A percentile compares a stretch with the other conserved stretches of the same genome.
These are phyloP conservation scores for Flaveria bidentis DNA, from an alignment of 129 eudicot genomes.

Conservation along the genomic window DNA sequence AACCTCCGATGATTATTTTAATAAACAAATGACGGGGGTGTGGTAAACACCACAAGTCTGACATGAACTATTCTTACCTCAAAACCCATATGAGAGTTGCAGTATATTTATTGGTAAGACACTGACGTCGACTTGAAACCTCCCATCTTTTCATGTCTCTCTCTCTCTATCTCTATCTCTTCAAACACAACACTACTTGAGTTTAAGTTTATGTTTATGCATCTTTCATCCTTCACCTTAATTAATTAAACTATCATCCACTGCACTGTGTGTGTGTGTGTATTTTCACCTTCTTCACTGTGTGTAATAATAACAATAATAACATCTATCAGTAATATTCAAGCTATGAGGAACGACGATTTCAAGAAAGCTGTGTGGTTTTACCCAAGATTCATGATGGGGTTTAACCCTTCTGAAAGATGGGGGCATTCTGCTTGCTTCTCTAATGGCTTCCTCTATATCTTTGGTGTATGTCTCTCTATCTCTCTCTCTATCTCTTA, in stretches of 20 bases:
- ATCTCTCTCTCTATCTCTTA: not conserved
- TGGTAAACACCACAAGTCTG: conserved; percentile 37
- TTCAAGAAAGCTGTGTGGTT: conserved; percentile 82
- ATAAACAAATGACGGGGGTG: not conserved
- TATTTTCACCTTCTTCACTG: no score
- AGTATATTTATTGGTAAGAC: conserved; percentile 53
- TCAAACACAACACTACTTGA: conserved; percentile 44
- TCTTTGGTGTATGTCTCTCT: conserved; percentile 70
- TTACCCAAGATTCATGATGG: conserved; percentile 67
- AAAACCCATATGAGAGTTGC: conserved; percentile 47
- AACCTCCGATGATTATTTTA: not conserved
- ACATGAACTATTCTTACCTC: conserved; percentile 44
- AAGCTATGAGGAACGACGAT: conserved; percentile 41
- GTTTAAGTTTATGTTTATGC: conserved; percentile 50
- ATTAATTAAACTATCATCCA: conserved; percentile 18
- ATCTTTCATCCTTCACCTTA: conserved; percentile 41
- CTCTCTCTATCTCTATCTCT: conserved; percentile 14
- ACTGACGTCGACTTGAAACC: conserved; percentile 88
- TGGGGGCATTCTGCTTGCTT: conserved; percentile 98
- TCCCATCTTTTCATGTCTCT: conserved; percentile 95
- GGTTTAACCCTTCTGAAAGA: conserved; percentile 82
- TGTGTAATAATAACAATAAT: no score
- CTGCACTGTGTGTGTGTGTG: not conserved
- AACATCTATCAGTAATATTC: no score
- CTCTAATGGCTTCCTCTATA: conserved; percentile 72